Percentiles rank a stretch among this genome's conserved stretches.
Conservation (phyloP, 2,329 filamentous ascomycete genomes). For the Diplodia mutila region DNA sequence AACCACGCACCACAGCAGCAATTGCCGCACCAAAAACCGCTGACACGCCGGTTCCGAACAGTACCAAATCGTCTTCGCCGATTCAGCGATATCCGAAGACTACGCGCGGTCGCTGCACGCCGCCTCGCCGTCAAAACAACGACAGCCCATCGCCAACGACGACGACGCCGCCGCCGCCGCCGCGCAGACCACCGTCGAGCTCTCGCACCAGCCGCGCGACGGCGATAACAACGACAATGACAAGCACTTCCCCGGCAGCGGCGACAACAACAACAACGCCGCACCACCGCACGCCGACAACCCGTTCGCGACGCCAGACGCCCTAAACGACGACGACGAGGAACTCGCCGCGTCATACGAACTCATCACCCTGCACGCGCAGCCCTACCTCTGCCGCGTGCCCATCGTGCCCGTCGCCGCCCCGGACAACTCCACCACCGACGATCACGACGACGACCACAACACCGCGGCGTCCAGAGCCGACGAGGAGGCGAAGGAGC, state of each 20-base stretch:
- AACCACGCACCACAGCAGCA: neutral
- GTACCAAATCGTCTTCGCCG: slow-evolving; percentile 79
- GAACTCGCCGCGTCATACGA: slow-evolving; percentile 62
- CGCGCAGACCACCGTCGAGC: slow-evolving; percentile 9
- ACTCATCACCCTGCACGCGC: slow-evolving; percentile 70
- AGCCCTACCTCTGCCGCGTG: slow-evolving; percentile 82
- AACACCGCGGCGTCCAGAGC: slow-evolving; percentile 57
- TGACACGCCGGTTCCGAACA: slow-evolving; percentile 43
- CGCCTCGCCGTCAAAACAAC: neutral
- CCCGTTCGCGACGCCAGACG: no score
- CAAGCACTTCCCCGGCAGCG: neutral
- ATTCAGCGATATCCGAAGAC: slow-evolving; percentile 70
- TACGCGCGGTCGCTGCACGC: slow-evolving; percentile 60
- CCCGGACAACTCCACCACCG: slow-evolving; percentile 46
- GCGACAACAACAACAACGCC: neutral
- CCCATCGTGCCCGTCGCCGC: slow-evolving; percentile 66
- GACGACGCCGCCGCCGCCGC: neutral
- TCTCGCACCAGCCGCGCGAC: slow-evolving; percentile 14
- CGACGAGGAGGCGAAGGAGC: slow-evolving; percentile 74
- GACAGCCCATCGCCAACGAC: neutral
- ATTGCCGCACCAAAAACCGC: no score
- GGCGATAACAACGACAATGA: neutral
- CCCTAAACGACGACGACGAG: slow-evolving; percentile 24
- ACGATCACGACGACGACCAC: slow-evolving; percentile 36
- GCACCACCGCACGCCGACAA: neutral